Evolutionary conservation across 495 filamentous ascomycete species (phyloP).

Genomic region (Viridothelium virens): DNA sequence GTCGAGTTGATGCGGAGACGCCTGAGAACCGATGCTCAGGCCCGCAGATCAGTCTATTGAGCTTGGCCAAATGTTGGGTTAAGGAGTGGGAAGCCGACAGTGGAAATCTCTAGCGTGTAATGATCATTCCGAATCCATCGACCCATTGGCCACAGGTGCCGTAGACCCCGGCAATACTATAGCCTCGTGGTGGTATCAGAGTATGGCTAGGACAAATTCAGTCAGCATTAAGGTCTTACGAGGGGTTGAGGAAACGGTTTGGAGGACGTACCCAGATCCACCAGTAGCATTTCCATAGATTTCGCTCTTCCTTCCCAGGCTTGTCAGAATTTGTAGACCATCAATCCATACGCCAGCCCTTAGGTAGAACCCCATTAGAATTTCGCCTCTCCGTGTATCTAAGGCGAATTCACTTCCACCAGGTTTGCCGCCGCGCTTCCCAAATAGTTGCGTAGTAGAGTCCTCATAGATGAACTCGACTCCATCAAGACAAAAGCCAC

Average conservation of each 20-base stretch:
- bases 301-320: constrained; percentile 72
- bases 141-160: constrained; percentile 78
- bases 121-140: constrained; percentile 82
- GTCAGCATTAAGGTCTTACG: constrained; percentile 24
- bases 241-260: constrained; percentile 12
- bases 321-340: constrained; percentile 85
- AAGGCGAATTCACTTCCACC: constrained; percentile 72
- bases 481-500: constrained; percentile 72
- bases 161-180: constrained; percentile 77
- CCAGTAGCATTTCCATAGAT: constrained; percentile 76
- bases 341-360: constrained; percentile 80
- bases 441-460: constrained; percentile 77
- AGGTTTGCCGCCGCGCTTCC: constrained; percentile 66
- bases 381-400: constrained; percentile 79
- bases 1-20: not conserved
- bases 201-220: constrained; percentile 54
- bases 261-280: constrained; percentile 64
- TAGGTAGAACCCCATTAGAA: constrained; percentile 78
- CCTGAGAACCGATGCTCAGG: not conserved
- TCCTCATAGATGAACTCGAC: constrained; percentile 93
- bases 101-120: constrained; percentile 49
- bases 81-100: not conserved
- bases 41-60: not conserved
- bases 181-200: constrained; percentile 82
- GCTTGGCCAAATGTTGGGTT: not conserved